Percentiles rank a stretch among this genome's conserved stretches.
Evolutionary conservation across 2,329 filamentous ascomycete species (phyloP).

Genomic region (Pseudofabraea citricarpa): DNA sequence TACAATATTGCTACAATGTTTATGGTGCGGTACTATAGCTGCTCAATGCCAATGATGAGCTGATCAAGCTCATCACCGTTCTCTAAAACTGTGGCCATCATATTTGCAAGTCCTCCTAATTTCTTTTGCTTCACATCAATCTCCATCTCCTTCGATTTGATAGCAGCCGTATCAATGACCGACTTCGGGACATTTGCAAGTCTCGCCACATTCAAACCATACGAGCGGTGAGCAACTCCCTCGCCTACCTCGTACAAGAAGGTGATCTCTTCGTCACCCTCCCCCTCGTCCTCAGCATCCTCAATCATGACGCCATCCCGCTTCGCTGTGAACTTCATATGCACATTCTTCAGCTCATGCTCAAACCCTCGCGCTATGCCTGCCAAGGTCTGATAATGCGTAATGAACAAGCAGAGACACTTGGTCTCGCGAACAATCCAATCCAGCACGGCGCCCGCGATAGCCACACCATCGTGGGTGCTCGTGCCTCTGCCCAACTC

Average conservation of each 20-base stretch:
- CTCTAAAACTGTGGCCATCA: slow-evolving; percentile 20
- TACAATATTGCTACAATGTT: no score
- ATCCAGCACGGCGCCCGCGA: slow-evolving; percentile 85
- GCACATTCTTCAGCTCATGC: slow-evolving; percentile 72
- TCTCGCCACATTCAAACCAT: slow-evolving; percentile 88
- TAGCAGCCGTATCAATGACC: slow-evolving; percentile 74
- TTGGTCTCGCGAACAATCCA: slow-evolving; percentile 71
- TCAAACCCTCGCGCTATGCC: slow-evolving; percentile 64
- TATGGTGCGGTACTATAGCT: no score
- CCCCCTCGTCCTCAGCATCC: slow-evolving; percentile 36
- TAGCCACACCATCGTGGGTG: slow-evolving; percentile 94
- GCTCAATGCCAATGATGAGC: slow-evolving; percentile 43
- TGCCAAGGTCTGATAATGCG: slow-evolving; percentile 87
- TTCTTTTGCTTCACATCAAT: slow-evolving; percentile 61
- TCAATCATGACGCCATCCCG: slow-evolving; percentile 13
- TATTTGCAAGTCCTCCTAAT: slow-evolving; percentile 33
- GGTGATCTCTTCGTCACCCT: slow-evolving; percentile 72
- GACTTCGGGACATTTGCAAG: slow-evolving; percentile 74
- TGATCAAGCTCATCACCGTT: slow-evolving; percentile 19
- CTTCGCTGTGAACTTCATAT: slow-evolving; percentile 75
- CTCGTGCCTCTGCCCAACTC: slow-evolving; percentile 90
- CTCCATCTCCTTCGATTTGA: slow-evolving; percentile 78
- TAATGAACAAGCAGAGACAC: slow-evolving; percentile 90
- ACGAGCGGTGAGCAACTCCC: slow-evolving; percentile 88
- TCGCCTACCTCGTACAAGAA: slow-evolving; percentile 92